Percentiles rank a stretch among this genome's conserved stretches.
Conservation (phyloP, 805 yeast species). For the Lipomyces oligophaga region DNA sequence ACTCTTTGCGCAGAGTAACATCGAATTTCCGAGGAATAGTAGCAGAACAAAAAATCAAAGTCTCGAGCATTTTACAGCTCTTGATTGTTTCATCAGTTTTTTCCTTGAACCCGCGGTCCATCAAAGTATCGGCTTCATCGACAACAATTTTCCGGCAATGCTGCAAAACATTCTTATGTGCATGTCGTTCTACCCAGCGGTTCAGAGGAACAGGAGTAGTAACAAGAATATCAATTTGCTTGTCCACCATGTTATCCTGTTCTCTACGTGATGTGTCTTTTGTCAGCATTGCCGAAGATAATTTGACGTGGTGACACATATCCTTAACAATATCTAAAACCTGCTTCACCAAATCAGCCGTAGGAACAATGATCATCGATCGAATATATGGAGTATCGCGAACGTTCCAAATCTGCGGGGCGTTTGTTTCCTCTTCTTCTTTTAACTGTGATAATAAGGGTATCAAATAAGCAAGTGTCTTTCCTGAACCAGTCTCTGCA, state of each 20-base stretch:
- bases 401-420: slow-evolving; percentile 39
- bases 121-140: slow-evolving; percentile 91
- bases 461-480: slow-evolving; percentile 85
- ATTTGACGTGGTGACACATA: slow-evolving; percentile 26
- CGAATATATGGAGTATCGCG: slow-evolving; percentile 48
- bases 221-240: slow-evolving; percentile 70
- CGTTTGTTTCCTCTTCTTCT: slow-evolving; percentile 47
- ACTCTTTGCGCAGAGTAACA: slow-evolving; percentile 53
- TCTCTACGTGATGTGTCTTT: slow-evolving; percentile 18
- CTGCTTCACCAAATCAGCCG: slow-evolving; percentile 83
- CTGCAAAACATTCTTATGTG: slow-evolving; percentile 1
- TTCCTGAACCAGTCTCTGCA: slow-evolving; percentile 97
- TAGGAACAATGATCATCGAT: slow-evolving; percentile 78
- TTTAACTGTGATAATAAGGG: slow-evolving; percentile 68
- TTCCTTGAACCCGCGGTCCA: slow-evolving; percentile 71
- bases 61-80: slow-evolving; percentile 42
- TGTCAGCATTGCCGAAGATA: slow-evolving; percentile 33
- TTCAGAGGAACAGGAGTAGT: slow-evolving; percentile 61
- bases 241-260: slow-evolving; percentile 30
- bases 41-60: slow-evolving; percentile 79
- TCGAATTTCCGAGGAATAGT: slow-evolving; percentile 81
- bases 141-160: slow-evolving; percentile 50
- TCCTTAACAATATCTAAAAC: slow-evolving; percentile 47
- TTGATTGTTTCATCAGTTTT: slow-evolving; percentile 49
- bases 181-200: slow-evolving; percentile 42